Conservation (phyloP, 179 eudicot genomes). For the Corrigiola litoralis region DNA sequence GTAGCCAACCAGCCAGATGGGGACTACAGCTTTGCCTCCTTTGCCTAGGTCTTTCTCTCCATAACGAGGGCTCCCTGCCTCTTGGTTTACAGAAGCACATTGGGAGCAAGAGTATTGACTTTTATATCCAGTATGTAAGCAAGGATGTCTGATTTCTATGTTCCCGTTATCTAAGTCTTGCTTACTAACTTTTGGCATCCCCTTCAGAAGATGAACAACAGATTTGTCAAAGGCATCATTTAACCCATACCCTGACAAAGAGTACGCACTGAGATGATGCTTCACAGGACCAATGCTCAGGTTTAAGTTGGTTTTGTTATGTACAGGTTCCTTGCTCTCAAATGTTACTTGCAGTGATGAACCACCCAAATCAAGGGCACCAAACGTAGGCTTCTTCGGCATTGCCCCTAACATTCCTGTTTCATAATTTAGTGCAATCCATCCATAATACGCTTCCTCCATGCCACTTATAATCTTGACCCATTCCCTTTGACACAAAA, state of each 20-base stretch:
- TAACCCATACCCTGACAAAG: conserved; percentile 88
- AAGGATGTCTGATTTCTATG: conserved; percentile 74
- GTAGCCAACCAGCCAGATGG: conserved; percentile 63
- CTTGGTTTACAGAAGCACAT: conserved; percentile 51
- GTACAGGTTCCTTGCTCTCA: conserved; percentile 57
- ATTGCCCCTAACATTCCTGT: conserved; percentile 60
- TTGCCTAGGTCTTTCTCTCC: conserved; percentile 34
- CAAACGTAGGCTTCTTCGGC: conserved; percentile 74
- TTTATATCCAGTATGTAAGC: conserved; percentile 86
- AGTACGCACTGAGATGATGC: conserved; percentile 93
- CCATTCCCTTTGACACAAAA: conserved; percentile 75
- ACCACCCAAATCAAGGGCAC: conserved; percentile 98
- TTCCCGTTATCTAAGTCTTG: conserved; percentile 56
- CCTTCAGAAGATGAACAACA: conserved; percentile 68
- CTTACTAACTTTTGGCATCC: conserved; percentile 39
- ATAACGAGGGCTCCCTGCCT: conserved; percentile 40
- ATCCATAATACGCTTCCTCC: conserved; percentile 99
- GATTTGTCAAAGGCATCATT: conserved; percentile 99
- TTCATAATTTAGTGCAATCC: conserved; percentile 95
- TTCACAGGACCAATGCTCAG: conserved; percentile 82
- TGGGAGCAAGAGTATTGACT: conserved; percentile 65
- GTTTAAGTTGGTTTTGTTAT: conserved; percentile 65
- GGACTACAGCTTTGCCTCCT: conserved; percentile 54
- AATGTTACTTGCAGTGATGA: conserved; percentile 96
- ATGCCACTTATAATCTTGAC: conserved; percentile 82